Evolutionary conservation across 2,329 filamentous ascomycete species (phyloP).

Genomic region (Trematosphaeria pertusa): DNA sequence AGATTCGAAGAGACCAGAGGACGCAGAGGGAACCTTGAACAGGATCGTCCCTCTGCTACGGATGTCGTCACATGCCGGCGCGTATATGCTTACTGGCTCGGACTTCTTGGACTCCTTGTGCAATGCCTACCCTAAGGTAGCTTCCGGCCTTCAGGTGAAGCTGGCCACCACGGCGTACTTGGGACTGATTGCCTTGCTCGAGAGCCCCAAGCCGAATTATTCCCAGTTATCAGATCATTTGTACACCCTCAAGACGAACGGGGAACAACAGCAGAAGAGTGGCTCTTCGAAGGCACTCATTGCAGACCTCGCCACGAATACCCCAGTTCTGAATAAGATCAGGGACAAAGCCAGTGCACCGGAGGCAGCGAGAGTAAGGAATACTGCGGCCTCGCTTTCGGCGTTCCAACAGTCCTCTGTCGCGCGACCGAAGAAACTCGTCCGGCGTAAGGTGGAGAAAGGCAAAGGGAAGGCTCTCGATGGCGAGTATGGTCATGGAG

Average conservation of each 20-base stretch:
- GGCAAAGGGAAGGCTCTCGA: slow-evolving; percentile 63
- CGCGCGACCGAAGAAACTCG: slow-evolving; percentile 60
- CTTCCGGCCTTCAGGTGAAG: slow-evolving; percentile 67
- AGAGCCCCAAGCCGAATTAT: slow-evolving; percentile 70
- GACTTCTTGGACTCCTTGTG: slow-evolving; percentile 84
- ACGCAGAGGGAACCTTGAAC: slow-evolving; percentile 62
- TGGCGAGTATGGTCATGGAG: slow-evolving; percentile 43
- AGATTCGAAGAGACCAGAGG: slow-evolving; percentile 66
- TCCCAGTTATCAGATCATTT: slow-evolving; percentile 82
- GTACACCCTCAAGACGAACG: slow-evolving; percentile 77
- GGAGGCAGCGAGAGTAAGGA: slow-evolving; percentile 63
- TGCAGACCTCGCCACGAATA: slow-evolving; percentile 79
- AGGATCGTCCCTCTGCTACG: slow-evolving; percentile 70
- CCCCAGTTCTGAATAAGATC: slow-evolving; percentile 73
- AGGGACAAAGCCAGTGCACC: slow-evolving; percentile 59
- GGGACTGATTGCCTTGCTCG: slow-evolving; percentile 73
- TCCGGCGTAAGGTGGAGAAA: slow-evolving; percentile 67
- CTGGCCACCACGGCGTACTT: slow-evolving; percentile 79
- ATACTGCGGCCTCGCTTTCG: slow-evolving; percentile 67
- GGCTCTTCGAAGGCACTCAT: slow-evolving; percentile 67
- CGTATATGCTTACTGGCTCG: slow-evolving; percentile 79
- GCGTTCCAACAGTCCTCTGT: slow-evolving; percentile 63
- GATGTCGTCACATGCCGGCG: slow-evolving; percentile 62
- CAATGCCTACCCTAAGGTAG: slow-evolving; percentile 69
- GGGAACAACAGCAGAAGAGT: slow-evolving; percentile 64